Conservation (phyloP, 2,329 filamentous ascomycete species). For the Neofusicoccum umdonicola region DNA sequence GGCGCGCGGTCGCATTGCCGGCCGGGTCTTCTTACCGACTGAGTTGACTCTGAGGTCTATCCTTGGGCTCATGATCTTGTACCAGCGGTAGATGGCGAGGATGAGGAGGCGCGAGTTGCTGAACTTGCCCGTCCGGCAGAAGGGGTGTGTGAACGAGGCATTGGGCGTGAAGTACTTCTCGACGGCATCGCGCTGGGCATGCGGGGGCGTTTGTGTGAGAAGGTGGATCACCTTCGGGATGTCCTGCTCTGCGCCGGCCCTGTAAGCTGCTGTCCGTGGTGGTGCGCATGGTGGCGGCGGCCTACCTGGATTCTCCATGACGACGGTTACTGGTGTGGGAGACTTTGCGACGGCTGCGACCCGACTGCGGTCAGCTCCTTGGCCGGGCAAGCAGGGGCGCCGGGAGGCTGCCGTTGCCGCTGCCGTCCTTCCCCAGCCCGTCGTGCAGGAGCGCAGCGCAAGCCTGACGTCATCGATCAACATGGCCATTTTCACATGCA, state of each 20-base stretch:
- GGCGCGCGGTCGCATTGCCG: background rate
- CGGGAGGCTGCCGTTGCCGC: no score
- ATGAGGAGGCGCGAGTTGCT: conserved; percentile 66
- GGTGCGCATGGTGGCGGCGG: background rate
- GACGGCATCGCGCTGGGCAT: conserved; percentile 63
- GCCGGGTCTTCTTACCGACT: conserved; percentile 44
- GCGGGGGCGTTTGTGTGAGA: conserved; percentile 65
- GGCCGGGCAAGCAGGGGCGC: no score
- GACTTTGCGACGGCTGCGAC: no score
- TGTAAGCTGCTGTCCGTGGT: conserved; percentile 10
- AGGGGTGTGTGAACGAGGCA: conserved; percentile 74
- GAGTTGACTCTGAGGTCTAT: conserved; percentile 67
- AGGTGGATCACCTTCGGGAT: conserved; percentile 65
- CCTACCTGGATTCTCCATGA: conserved; percentile 33
- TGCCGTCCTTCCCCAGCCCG: background rate
- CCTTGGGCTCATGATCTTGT: conserved; percentile 75
- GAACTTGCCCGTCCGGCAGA: conserved; percentile 65
- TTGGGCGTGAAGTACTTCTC: conserved; percentile 70
- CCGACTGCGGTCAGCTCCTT: no score
- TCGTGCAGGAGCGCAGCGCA: background rate
- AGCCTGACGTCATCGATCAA: conserved; percentile 3
- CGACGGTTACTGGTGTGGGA: background rate
- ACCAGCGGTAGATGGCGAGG: conserved; percentile 66
- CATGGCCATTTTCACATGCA: conserved; percentile 1
- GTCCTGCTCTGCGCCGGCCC: conserved; percentile 48